Conservation (phyloP, 2,329 filamentous ascomycete genomes). For the Phaeosphaeriaceae sp. region DNA sequence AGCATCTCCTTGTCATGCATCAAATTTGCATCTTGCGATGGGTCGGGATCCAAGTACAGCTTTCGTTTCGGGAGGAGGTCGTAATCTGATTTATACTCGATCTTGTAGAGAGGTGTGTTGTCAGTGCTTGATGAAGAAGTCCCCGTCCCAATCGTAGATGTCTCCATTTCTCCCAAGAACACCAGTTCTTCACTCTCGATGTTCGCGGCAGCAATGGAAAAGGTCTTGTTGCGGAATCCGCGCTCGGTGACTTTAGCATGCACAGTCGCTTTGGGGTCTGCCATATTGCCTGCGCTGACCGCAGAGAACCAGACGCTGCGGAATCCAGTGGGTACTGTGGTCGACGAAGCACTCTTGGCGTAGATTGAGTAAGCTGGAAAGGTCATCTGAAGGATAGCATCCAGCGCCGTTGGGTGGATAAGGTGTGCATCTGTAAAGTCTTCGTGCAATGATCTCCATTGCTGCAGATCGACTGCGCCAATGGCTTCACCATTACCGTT, state of each 20-base stretch:
- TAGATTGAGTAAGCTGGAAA: conserved; percentile 18
- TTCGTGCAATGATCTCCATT: conserved; percentile 14
- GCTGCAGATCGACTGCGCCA: conserved; percentile 7
- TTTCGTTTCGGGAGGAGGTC: background rate
- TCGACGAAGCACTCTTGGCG: conserved; percentile 7
- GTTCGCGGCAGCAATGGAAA: conserved; percentile 10
- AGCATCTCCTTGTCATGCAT: conserved; percentile 6
- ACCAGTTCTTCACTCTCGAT: conserved; percentile 3
- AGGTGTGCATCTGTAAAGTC: conserved; percentile 11
- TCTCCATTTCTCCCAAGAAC: conserved; percentile 19
- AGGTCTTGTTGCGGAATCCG: conserved; percentile 19
- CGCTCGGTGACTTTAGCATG: conserved; percentile 13
- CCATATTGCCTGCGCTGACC: background rate
- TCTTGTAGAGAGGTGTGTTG: conserved; percentile 7
- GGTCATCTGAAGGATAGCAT: conserved; percentile 21
- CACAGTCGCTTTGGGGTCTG: conserved; percentile 5
- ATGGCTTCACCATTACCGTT: conserved; percentile 8
- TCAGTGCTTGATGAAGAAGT: background rate
- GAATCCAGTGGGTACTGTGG: conserved; percentile 19
- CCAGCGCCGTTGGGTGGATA: conserved; percentile 24
- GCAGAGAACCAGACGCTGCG: conserved; percentile 18
- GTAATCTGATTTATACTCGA: conserved; percentile 12
- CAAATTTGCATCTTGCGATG: conserved; percentile 38
- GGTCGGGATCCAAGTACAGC: conserved; percentile 1
- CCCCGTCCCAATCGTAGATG: conserved; percentile 14